A percentile compares a stretch with the other conserved stretches of the same genome.
Evolutionary conservation across 2,329 filamentous ascomycete genomes (phyloP).

Genomic region (Beauveria rudraprayagi): DNA sequence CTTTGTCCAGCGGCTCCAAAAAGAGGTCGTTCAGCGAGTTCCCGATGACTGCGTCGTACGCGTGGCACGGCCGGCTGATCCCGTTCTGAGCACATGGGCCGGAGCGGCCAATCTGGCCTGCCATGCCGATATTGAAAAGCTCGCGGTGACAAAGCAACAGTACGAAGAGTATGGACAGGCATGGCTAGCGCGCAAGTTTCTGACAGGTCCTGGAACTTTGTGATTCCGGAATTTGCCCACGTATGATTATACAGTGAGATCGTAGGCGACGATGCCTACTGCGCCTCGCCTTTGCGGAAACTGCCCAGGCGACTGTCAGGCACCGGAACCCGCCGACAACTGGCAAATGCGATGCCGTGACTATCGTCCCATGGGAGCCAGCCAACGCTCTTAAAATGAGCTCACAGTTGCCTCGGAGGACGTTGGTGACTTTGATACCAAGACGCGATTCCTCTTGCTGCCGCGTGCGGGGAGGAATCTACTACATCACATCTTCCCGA

Average conservation of each 20-base stretch:
- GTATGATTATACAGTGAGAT: not conserved
- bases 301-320: too few relatives aligned
- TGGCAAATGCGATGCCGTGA: too few relatives aligned
- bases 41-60: conserved; percentile 72
- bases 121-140: conserved; percentile 56
- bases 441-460: too few relatives aligned
- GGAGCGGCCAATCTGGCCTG: conserved; percentile 73
- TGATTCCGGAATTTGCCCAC: not conserved
- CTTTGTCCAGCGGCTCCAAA: conserved; percentile 71
- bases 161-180: conserved; percentile 78
- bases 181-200: conserved; percentile 69
- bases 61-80: conserved; percentile 61
- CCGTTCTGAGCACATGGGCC: conserved; percentile 74
- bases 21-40: conserved; percentile 62
- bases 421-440: too few relatives aligned
- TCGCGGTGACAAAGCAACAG: conserved; percentile 77
- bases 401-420: too few relatives aligned
- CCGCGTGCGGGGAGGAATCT: too few relatives aligned
- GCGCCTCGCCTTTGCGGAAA: too few relatives aligned
- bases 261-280: too few relatives aligned
- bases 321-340: too few relatives aligned
- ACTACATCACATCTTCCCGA: too few relatives aligned
- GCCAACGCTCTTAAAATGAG: too few relatives aligned
- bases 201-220: conserved; percentile 24
- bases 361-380: too few relatives aligned